Base-by-base conservation (phyloP, 2,329 filamentous ascomycete species). In the Tricladium varicosporioides region DNA sequence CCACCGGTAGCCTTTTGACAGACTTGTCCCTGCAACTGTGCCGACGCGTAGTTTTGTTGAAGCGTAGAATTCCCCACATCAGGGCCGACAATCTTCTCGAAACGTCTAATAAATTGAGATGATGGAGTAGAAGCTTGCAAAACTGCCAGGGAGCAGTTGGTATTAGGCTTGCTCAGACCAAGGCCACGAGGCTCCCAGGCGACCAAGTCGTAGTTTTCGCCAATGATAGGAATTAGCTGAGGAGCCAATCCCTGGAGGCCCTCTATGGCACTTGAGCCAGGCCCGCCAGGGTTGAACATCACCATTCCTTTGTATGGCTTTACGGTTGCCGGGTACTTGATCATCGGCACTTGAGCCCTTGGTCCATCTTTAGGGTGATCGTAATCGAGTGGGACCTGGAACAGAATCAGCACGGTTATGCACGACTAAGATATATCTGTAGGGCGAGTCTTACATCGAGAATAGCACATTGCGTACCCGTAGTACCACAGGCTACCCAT, bases 171-270 rank as follows among this genome's bases (percentile, higher is more conserved):
- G 2, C 78, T 78, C 7, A 75, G 72, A 5, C 78, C 78, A n/a
- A 81, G 73, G 70, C 76, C 76, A 10, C 76, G 71, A 0, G 76
- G 76, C 58, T 78, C 76, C 36, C 77, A 78, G 8, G 75, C 72
- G 36, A 79, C 68, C 40, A 78, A 62, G 51, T 76, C 73, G 53
- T 71, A 70, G 44, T 74, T 70, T 0, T 53, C 40, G 32, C 74
- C 75, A 11, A 75, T 63, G 10, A 73, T 57, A 4, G 36, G 36
- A 11, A 40, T 40, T 10, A 40, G 36, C 11, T n/a, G 36, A 10
- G 36, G 11, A n/a, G 36, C 36, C 4, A 11, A 10, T 2, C 36
- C 10, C 10, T 40, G 11, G 36, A 65, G 59, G 13, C 73, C 62
- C 0, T 47, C 1, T 0, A 69, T 67, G 13, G 75, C 76, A 8